A percentile compares a stretch with the other conserved stretches of the same genome.
These are phyloP conservation scores for Rhododendron molle DNA, from an alignment of 148 eudicot species.

Conservation along the genomic window DNA sequence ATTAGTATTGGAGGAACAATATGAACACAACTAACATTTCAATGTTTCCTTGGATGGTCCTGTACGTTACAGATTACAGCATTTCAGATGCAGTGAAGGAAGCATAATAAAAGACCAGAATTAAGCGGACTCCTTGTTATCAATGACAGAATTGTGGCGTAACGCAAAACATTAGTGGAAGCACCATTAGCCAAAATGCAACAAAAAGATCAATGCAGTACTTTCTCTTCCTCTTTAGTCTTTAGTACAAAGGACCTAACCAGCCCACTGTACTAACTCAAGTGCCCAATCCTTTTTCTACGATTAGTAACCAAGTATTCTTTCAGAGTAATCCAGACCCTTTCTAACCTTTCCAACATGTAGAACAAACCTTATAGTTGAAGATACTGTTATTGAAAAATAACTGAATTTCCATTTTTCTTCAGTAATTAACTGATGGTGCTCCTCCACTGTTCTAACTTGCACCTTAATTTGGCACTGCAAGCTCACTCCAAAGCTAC, in stretches of 20 bases:
- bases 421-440: conserved; percentile 3
- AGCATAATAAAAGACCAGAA: not conserved
- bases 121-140: not conserved
- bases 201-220: not conserved
- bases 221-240: not conserved
- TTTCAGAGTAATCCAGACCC: not conserved
- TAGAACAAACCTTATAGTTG: not conserved
- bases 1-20: not conserved
- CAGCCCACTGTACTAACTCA: not conserved
- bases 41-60: not conserved
- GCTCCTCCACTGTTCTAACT: not conserved
- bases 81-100: not conserved
- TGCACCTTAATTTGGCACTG: not conserved
- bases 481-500: not conserved
- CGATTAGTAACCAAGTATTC: not conserved
- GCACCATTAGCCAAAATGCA: not conserved
- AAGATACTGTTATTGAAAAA: not conserved
- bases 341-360: not conserved
- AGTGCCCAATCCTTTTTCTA: not conserved
- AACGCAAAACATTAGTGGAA: not conserved
- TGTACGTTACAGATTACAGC: not conserved
- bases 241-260: not conserved
- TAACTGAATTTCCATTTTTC: not conserved
- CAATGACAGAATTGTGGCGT: not conserved
- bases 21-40: not conserved